These are phyloP conservation scores for Celoporthe dispersa DNA, from an alignment of 2,329 filamentous ascomycete species.

Conservation along the genomic window DNA sequence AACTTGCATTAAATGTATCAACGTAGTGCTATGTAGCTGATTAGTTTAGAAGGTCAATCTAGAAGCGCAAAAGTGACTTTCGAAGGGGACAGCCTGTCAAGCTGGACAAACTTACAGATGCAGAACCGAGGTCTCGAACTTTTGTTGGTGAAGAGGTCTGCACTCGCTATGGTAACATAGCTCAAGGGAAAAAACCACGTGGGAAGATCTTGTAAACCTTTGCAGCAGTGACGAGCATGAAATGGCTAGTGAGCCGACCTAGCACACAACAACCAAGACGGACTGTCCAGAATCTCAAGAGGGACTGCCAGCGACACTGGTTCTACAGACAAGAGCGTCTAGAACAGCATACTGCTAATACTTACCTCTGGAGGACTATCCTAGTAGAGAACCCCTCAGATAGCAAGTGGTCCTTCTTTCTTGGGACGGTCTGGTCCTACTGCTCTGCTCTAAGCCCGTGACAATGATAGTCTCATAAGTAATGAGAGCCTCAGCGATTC, in stretches of 20 bases:
- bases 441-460: background rate
- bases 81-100: background rate
- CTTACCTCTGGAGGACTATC: background rate
- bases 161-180: background rate
- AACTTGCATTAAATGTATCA: background rate
- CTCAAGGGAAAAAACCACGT: background rate
- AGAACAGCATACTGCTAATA: background rate
- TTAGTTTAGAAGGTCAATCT: background rate
- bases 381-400: background rate
- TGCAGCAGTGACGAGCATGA: background rate
- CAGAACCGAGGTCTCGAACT: background rate
- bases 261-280: background rate
- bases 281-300: background rate
- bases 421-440: background rate
- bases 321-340: background rate
- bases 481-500: too few species aligned
- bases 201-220: background rate
- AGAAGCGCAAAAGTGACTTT: background rate
- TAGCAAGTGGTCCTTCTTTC: background rate
- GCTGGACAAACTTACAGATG: background rate
- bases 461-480: too few species aligned
- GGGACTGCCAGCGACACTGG: background rate
- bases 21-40: background rate
- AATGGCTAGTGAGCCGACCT: background rate
- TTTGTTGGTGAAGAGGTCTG: background rate